Evolutionary conservation across 2,329 filamentous ascomycete genomes (phyloP), one percentile per base, ranked within the genome.

Genomic region (Sporothrix brunneoviolacea): DNA sequence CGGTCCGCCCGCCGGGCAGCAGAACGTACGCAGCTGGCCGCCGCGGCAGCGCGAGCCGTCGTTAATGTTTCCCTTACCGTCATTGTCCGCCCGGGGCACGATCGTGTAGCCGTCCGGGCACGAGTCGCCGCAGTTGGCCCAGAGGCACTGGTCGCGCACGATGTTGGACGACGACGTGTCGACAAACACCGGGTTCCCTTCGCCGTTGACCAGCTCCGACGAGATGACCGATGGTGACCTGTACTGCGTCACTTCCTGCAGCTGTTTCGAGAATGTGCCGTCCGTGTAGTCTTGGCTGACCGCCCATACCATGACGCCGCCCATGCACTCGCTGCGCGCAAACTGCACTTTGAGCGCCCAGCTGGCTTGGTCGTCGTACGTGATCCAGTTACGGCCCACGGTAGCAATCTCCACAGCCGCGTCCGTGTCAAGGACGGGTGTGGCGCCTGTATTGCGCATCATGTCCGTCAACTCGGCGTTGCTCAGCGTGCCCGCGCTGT

Each of bases 321-420:
- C 58, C 4, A 66, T 48, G 40, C 63, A 62, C 8, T 52, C 41
- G 18, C 12, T 28, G 39, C 58, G 58, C 8, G 59, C 60, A 33
- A 53, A 61, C 12, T 65, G 55, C 32, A 52, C 16, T 54, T 64
- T 63, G 35, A 58, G 22, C 48, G 59, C 32, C 52, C 62, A 54
- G 24, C 62, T 61, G 12, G 64, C 56, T 5, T 37, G 46, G 39
- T 65, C 62, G 51, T 66, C 64, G 50, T 53, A 67, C 2, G 52
- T 55, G 13, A 61, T 18, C 35, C 42, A 47, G 35, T 35, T 40
- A 19, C 37, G 37, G 10, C 37, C 37, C 8, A 40, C 21, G 37
- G 21, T 19, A 27, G 37, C 50, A 9, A 54, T 52, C 45, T 64
- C 64, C 8, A 63, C 61, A 1, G 54, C 60, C 3, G 58, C 62